Base-by-base conservation (phyloP, 2,329 filamentous ascomycete genomes). In the Fusarium pilosicola region DNA sequence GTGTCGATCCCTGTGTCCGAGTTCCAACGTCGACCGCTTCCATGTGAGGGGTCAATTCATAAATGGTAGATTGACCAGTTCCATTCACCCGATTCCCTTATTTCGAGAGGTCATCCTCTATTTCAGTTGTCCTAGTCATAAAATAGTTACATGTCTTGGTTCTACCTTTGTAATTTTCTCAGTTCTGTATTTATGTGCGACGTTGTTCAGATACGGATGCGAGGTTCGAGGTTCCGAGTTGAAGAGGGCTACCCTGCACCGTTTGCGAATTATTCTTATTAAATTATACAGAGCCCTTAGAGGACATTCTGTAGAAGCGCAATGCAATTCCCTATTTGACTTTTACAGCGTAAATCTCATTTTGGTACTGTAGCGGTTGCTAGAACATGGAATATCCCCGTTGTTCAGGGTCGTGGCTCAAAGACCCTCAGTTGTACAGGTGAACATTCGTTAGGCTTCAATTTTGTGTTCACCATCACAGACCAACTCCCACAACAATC, bases 401-500 rank as follows among this genome's bases (percentile, higher is more conserved):
- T 22, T 22, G 2, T 38, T 28, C 14, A n/a, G 2, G 13, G 7
- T 28, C 4, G 2, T 54, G 14, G 10, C 6, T 12, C n/a, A 20
- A 15, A 15, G 14, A 34, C 14, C 2, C 0, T 0, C 0, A 0
- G 4, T 24, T 22, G 28, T 22, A 13, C 4, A 12, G 1, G 0
- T 5, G 12, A 24, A 51, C 42, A 20, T 17, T 1, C 0, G 9
- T 6, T 8, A 1, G 5, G 3, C 2, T 8, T 13, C 24, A 11
- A n/a, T n/a, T 12, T 14, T 5, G 9, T 6, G 14, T n/a, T 5
- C 6, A 28, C 1, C 18, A 22, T 49, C 24, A 11, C n/a, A 8
- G 7, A 22, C 30, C 24, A 58, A 18, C 20, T 24, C 12, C 8
- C 17, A 8, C n/a, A 49, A 11, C 30, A 28, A 14, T 36, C 24